Conservation (phyloP, 257 asterid genomes). For the Solanum ahanhuiri region DNA sequence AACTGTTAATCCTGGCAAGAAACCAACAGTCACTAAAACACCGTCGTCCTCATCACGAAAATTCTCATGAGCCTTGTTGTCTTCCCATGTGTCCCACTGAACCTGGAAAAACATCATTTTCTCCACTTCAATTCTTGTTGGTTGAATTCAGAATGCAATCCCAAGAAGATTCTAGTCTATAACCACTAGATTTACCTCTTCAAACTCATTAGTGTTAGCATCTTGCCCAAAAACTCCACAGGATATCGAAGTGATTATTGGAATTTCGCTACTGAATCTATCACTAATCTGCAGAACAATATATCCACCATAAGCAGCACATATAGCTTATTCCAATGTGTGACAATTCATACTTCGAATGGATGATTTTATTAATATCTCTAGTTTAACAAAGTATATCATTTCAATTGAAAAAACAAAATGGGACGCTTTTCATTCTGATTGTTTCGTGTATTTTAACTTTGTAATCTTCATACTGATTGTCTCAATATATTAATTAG, state of each 20-base stretch:
- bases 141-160: not conserved
- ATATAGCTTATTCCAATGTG: not conserved
- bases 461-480: not conserved
- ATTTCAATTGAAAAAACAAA: not conserved
- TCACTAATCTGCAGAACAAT: conserved; percentile 39
- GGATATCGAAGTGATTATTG: conserved; percentile 41
- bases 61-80: conserved; percentile 18
- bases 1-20: conserved; percentile 59
- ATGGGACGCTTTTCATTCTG: not conserved
- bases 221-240: conserved; percentile 68
- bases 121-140: not conserved
- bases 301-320: not conserved
- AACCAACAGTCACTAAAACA: conserved; percentile 60
- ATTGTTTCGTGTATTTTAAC: not conserved
- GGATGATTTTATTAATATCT: not conserved
- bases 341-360: not conserved
- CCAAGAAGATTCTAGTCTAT: not conserved
- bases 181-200: conserved; percentile 39
- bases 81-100: conserved; percentile 48
- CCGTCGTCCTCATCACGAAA: conserved; percentile 22
- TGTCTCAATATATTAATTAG: not conserved
- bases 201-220: conserved; percentile 38
- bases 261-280: conserved; percentile 45
- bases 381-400: not conserved
- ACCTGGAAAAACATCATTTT: conserved; percentile 31